Percentiles rank a stretch among this genome's conserved stretches.
These are phyloP conservation scores for Beauveria asiatica DNA, from an alignment of 2,329 filamentous ascomycete genomes.

Conservation along the genomic window DNA sequence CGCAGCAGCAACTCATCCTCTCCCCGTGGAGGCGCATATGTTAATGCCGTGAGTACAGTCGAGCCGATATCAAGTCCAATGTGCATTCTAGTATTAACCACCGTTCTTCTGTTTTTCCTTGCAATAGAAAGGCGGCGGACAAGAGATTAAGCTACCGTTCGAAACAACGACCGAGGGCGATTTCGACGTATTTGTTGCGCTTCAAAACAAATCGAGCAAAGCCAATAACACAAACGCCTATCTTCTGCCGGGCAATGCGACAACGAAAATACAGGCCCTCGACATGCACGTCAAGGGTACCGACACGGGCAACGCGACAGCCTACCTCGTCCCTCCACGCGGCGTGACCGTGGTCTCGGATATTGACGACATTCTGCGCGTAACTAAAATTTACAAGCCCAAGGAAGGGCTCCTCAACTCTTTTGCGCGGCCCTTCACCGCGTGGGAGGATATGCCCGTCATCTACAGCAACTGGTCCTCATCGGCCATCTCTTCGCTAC, in stretches of 20 bases:
- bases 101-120: background rate
- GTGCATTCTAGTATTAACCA: too few species aligned
- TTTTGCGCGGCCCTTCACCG: slow-evolving; percentile 60
- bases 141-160: slow-evolving; percentile 56
- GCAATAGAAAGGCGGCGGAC: slow-evolving; percentile 42
- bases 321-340: slow-evolving; percentile 62
- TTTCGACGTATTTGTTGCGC: slow-evolving; percentile 61
- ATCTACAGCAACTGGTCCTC: slow-evolving; percentile 69
- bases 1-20: slow-evolving; percentile 18
- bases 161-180: slow-evolving; percentile 60
- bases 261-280: slow-evolving; percentile 55
- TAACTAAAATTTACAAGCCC: slow-evolving; percentile 73
- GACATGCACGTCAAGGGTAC: slow-evolving; percentile 60
- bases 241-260: slow-evolving; percentile 55
- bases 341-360: slow-evolving; percentile 69
- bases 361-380: slow-evolving; percentile 71
- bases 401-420: slow-evolving; percentile 68
- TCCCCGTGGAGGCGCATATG: slow-evolving; percentile 40
- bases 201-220: slow-evolving; percentile 23
- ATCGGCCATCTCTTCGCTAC: slow-evolving; percentile 46
- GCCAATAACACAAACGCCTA: slow-evolving; percentile 26
- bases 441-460: slow-evolving; percentile 73
- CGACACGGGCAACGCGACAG: slow-evolving; percentile 61
- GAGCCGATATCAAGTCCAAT: background rate
- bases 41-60: slow-evolving; percentile 29